These are phyloP conservation scores for Hortiboletus flavorubellus DNA, from an alignment of 768 basidiomycete species.

Conservation along the genomic window DNA sequence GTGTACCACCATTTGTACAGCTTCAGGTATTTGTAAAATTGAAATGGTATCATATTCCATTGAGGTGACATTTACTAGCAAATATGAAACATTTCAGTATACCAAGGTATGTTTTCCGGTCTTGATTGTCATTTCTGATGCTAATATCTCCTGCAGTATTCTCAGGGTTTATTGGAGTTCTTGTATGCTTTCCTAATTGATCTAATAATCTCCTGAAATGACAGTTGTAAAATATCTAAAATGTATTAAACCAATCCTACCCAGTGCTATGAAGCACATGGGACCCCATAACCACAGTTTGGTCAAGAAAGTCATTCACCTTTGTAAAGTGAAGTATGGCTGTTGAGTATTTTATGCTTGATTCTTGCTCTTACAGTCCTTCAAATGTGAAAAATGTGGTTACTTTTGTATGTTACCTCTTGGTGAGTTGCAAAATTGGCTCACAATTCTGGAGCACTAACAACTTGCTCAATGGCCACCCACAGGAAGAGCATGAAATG, in stretches of 20 bases:
- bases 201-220: neutral
- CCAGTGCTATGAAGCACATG: slow-evolving; percentile 39
- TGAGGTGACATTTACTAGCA: slow-evolving; percentile 58
- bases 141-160: slow-evolving; percentile 37
- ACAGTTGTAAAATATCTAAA: slow-evolving; percentile 48
- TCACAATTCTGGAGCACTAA: neutral
- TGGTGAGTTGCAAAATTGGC: slow-evolving; percentile 31
- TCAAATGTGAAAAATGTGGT: slow-evolving; percentile 51
- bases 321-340: slow-evolving; percentile 47
- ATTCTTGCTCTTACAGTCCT: neutral
- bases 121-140: neutral
- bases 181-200: neutral
- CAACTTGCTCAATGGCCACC: slow-evolving; percentile 40
- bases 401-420: slow-evolving; percentile 58
- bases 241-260: slow-evolving; percentile 45
- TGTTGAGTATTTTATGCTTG: neutral
- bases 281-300: slow-evolving; percentile 49
- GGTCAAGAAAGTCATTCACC: slow-evolving; percentile 47
- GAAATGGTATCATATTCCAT: slow-evolving; percentile 56
- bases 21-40: slow-evolving; percentile 55
- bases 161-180: slow-evolving; percentile 41
- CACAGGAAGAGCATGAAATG: slow-evolving; percentile 60
- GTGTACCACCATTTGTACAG: slow-evolving; percentile 41
- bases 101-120: slow-evolving; percentile 45
- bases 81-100: slow-evolving; percentile 58